These are phyloP conservation scores for Solanum paucissectum DNA, from an alignment of 257 asterid genomes.

Conservation along the genomic window DNA sequence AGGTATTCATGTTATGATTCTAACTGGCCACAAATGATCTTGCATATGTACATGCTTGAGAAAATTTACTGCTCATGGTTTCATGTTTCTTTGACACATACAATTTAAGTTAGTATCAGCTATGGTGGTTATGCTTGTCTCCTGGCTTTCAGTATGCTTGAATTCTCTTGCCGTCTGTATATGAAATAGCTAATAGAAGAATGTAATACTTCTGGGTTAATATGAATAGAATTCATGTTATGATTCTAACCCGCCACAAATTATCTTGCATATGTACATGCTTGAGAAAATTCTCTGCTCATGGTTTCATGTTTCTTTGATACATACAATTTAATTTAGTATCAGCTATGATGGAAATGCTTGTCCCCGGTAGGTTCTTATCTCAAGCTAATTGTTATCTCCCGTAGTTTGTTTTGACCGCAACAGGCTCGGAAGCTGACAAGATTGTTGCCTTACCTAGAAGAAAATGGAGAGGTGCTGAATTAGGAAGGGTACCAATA, in stretches of 20 bases:
- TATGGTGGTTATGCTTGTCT: not conserved
- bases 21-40: not conserved
- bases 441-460: conserved; percentile 54
- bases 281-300: not conserved
- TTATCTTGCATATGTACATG: not conserved
- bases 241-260: not conserved
- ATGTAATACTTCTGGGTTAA: not conserved
- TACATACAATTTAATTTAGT: not conserved
- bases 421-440: conserved; percentile 89
- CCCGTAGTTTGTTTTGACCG: conserved; percentile 80
- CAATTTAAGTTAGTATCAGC: not conserved
- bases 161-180: not conserved
- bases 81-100: not conserved
- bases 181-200: not conserved
- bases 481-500: conserved; percentile 82
- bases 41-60: not conserved
- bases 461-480: conserved; percentile 70
- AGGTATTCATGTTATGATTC: not conserved
- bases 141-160: not conserved
- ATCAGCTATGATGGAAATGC: not conserved
- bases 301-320: not conserved
- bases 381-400: conserved; percentile 1
- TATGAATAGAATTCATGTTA: not conserved
- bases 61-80: not conserved
- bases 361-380: not conserved